Conservation (phyloP, 2,329 filamentous ascomycete genomes). For the Leptodontidium sp. region DNA sequence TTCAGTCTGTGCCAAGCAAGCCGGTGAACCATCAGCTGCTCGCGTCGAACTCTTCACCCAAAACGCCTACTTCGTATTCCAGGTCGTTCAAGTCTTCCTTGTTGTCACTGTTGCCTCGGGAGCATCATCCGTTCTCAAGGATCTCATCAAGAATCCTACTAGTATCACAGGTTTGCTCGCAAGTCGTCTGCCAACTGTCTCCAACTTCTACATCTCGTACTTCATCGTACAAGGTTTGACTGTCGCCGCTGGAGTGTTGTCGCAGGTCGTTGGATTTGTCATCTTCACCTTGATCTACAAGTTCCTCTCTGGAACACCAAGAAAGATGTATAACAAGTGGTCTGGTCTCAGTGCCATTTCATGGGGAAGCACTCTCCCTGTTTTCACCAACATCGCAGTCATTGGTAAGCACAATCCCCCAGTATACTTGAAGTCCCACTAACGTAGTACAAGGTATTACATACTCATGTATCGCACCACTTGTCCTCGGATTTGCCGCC, state of each 20-base stretch:
- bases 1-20: slow-evolving; percentile 76
- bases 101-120: slow-evolving; percentile 85
- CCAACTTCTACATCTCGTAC: slow-evolving; percentile 96
- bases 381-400: slow-evolving; percentile 82
- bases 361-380: slow-evolving; percentile 85
- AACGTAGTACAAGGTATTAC: slow-evolving; percentile 67
- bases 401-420: slow-evolving; percentile 64
- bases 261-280: slow-evolving; percentile 78
- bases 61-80: slow-evolving; percentile 90
- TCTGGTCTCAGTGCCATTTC: slow-evolving; percentile 74
- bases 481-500: slow-evolving; percentile 83
- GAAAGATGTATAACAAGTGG: slow-evolving; percentile 83
- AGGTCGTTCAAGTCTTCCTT: slow-evolving; percentile 91
- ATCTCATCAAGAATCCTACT: slow-evolving; percentile 70
- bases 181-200: slow-evolving; percentile 78
- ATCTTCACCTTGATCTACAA: slow-evolving; percentile 79
- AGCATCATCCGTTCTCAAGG: slow-evolving; percentile 72
- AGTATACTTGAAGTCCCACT: slow-evolving; percentile 18
- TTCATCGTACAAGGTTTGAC: slow-evolving; percentile 91
- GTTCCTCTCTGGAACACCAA: slow-evolving; percentile 78
- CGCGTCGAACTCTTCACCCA: slow-evolving; percentile 89
- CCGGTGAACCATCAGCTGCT: slow-evolving; percentile 81
- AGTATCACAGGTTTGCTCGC: slow-evolving; percentile 72
- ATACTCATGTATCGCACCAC: slow-evolving; percentile 86
- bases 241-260: slow-evolving; percentile 75